phyloP scores from a whole-genome alignment of 495 filamentous ascomycete species.

The Parathielavia hyrcaniae region DNA sequence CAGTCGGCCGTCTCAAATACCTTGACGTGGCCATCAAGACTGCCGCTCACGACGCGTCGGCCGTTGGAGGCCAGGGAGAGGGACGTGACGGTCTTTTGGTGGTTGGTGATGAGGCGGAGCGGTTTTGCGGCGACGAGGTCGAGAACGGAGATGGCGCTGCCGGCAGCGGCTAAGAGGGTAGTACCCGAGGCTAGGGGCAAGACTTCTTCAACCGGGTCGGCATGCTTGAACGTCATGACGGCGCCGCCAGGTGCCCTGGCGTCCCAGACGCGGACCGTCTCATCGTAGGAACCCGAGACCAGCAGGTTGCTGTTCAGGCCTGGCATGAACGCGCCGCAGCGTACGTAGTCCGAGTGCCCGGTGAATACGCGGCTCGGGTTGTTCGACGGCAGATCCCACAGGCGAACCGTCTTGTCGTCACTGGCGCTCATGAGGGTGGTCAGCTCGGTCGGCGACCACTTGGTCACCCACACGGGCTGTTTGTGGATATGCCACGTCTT shows the following conservation, averaged over 20 bases:
- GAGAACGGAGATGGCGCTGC: conserved; percentile 85
- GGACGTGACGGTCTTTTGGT: conserved; percentile 95
- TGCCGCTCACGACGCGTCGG: conserved; percentile 74
- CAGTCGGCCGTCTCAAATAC: conserved; percentile 85
- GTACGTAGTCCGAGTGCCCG: conserved; percentile 92
- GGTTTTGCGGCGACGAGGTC: conserved; percentile 90
- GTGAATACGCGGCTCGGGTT: conserved; percentile 65
- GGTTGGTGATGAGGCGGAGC: conserved; percentile 76
- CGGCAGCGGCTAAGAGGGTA: conserved; percentile 75
- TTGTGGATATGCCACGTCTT: conserved; percentile 96
- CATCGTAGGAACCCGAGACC: conserved; percentile 87
- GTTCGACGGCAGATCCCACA: conserved; percentile 89
- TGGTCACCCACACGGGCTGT: conserved; percentile 86
- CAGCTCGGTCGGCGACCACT: conserved; percentile 78
- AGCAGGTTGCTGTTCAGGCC: conserved; percentile 66
- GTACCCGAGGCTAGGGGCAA: conserved; percentile 81
- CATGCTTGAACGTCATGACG: conserved; percentile 89
- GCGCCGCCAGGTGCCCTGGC: conserved; percentile 60
- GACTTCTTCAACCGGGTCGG: conserved; percentile 75
- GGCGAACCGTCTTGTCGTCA: conserved; percentile 84
- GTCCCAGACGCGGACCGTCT: conserved; percentile 91
- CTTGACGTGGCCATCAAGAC: conserved; percentile 92
- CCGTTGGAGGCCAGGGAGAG: conserved; percentile 69
- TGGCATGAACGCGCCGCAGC: conserved; percentile 78
- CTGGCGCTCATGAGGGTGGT: conserved; percentile 76